These are phyloP conservation scores for Laetiporus sulphureus DNA, from an alignment of 1,284 basidiomycete species.

Conservation along the genomic window DNA sequence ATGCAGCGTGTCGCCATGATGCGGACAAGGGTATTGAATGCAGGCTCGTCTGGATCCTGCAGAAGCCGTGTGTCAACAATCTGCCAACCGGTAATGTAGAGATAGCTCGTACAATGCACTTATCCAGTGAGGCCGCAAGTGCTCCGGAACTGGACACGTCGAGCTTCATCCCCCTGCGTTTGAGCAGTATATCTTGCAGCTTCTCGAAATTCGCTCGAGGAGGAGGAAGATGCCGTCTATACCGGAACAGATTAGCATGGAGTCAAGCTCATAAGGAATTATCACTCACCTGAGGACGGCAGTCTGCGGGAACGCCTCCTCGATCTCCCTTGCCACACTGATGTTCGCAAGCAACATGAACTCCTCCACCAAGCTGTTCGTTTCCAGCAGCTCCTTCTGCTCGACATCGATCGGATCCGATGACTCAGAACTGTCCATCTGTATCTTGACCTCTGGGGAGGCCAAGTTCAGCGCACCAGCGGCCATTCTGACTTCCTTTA, in stretches of 20 bases:
- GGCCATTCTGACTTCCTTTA: conserved; percentile 84
- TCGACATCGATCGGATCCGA: conserved; percentile 97
- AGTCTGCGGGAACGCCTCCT: conserved; percentile 93
- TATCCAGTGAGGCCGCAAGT: conserved; percentile 86
- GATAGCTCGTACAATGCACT: conserved; percentile 33
- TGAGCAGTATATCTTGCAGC: conserved; percentile 87
- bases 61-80: conserved; percentile 4
- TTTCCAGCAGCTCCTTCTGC: conserved; percentile 90
- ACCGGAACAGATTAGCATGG: conserved; percentile 3
- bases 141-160: conserved; percentile 92
- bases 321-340: conserved; percentile 87
- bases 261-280: background rate
- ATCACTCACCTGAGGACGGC: conserved; percentile 76
- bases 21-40: conserved; percentile 96
- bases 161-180: conserved; percentile 79
- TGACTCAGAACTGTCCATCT: conserved; percentile 88
- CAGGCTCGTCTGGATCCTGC: conserved; percentile 74
- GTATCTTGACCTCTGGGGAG: conserved; percentile 96
- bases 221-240: conserved; percentile 88
- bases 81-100: conserved; percentile 4
- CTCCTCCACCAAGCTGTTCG: conserved; percentile 96
- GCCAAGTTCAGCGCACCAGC: conserved; percentile 96
- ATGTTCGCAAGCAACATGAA: conserved; percentile 99
- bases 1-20: conserved; percentile 99
- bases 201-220: conserved; percentile 95